These are phyloP conservation scores for Excoecaria agallocha DNA, from an alignment of 345 rosid species.

Conservation along the genomic window DNA sequence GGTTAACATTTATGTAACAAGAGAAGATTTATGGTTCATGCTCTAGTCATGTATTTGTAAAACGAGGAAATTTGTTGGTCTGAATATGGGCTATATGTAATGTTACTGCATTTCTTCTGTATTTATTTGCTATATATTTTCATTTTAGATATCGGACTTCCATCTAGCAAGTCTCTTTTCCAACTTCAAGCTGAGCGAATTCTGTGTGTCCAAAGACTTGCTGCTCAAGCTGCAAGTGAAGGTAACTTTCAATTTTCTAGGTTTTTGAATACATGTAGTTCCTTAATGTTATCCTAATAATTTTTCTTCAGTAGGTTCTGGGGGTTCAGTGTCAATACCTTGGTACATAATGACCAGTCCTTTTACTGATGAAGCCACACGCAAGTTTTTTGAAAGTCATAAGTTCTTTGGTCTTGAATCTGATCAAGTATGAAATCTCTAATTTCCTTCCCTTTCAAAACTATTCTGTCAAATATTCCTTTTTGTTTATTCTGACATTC, in stretches of 20 bases:
- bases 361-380: constrained; percentile 81
- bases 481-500: constrained; percentile 10
- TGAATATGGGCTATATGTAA: not conserved
- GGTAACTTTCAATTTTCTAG: constrained; percentile 44
- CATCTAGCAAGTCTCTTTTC: constrained; percentile 94
- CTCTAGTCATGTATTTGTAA: not conserved
- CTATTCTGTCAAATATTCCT: not conserved
- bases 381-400: constrained; percentile 73
- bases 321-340: constrained; percentile 60
- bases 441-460: not conserved
- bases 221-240: constrained; percentile 74
- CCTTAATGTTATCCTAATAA: constrained; percentile 16
- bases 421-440: constrained; percentile 63
- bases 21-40: not conserved
- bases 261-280: constrained; percentile 12
- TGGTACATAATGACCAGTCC: constrained; percentile 99
- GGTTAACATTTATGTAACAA: not conserved
- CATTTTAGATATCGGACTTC: constrained; percentile 79
- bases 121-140: constrained; percentile 13
- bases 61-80: not conserved
- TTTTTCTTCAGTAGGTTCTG: constrained; percentile 43
- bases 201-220: constrained; percentile 81
- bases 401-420: constrained; percentile 88
- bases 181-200: constrained; percentile 97
- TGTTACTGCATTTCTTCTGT: not conserved